Percentiles rank a stretch among this genome's conserved stretches.
phyloP scores from a whole-genome alignment of 768 basidiomycete genomes.

The Leccinum variicolor region DNA sequence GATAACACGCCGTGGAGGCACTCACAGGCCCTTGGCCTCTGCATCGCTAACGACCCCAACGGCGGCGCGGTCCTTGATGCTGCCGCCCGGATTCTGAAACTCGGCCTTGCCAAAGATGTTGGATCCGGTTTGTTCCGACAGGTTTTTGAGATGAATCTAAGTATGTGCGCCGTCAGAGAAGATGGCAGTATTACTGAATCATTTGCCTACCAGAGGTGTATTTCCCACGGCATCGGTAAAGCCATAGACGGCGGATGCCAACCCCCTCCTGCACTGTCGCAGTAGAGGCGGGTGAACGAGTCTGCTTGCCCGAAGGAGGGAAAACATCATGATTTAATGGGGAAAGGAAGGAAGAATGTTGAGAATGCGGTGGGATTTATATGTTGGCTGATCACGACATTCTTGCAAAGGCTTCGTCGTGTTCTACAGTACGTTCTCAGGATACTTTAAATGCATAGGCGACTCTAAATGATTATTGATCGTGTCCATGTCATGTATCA shows the following conservation, averaged over 20 bases:
- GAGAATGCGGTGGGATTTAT: background rate
- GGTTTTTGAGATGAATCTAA: constrained; percentile 77
- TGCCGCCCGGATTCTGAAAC: constrained; percentile 97
- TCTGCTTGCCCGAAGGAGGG: constrained; percentile 34
- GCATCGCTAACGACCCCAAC: constrained; percentile 85
- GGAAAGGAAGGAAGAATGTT: background rate
- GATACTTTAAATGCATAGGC: background rate
- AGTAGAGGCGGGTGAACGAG: constrained; percentile 13
- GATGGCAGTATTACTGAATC: background rate
- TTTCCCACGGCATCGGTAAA: constrained; percentile 90
- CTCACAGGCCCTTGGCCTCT: constrained; percentile 77
- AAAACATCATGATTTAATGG: constrained; percentile 18
- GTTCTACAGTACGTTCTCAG: background rate
- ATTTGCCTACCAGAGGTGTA: constrained; percentile 74
- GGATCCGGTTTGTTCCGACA: constrained; percentile 81
- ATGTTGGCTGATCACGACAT: constrained; percentile 18
- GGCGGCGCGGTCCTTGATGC: constrained; percentile 96
- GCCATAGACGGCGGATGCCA: constrained; percentile 58
- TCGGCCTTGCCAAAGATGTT: constrained; percentile 95
- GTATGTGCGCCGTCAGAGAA: constrained; percentile 6
- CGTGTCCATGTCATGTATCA: constrained; percentile 13
- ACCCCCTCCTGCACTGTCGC: constrained; percentile 23
- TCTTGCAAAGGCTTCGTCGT: background rate
- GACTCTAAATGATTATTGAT: constrained; percentile 15
- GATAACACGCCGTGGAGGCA: constrained; percentile 8